Percentiles rank a stretch among this genome's conserved stretches.
Evolutionary conservation across 2,329 filamentous ascomycete species (phyloP).

Genomic region (Mycosphaerella sp.): DNA sequence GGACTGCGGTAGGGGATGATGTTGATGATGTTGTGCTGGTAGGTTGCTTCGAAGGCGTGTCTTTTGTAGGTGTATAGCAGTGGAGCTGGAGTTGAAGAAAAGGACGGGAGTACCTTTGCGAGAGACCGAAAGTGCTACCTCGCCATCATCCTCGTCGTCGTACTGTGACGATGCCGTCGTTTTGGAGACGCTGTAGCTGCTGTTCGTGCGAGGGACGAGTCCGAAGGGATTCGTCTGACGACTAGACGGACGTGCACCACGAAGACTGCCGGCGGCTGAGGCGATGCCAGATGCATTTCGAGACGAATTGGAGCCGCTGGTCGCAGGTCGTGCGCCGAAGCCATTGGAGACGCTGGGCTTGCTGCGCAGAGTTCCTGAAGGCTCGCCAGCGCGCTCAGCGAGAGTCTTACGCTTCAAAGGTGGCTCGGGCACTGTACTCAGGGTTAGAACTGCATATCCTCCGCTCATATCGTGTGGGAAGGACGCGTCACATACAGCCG

Average conservation of each 20-base stretch:
- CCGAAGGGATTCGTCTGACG: conserved; percentile 37
- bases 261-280: conserved; percentile 21
- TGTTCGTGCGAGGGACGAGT: conserved; percentile 8
- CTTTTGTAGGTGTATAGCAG: conserved; percentile 28
- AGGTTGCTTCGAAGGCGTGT: conserved; percentile 31
- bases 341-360: conserved; percentile 18
- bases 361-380: conserved; percentile 31
- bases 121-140: conserved; percentile 32
- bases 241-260: conserved; percentile 42
- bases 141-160: conserved; percentile 36
- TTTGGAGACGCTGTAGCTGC: conserved; percentile 11
- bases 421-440: conserved; percentile 40
- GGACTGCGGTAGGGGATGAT: conserved; percentile 6
- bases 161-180: conserved; percentile 8
- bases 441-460: neutral
- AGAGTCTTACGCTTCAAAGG: conserved; percentile 49
- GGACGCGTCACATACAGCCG: conserved; percentile 36
- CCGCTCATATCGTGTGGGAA: neutral
- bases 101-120: conserved; percentile 43
- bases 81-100: conserved; percentile 34
- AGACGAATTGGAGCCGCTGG: conserved; percentile 37
- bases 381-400: conserved; percentile 44
- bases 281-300: conserved; percentile 38
- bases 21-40: conserved; percentile 17
- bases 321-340: conserved; percentile 21